Evolutionary conservation across 768 basidiomycete species (phyloP).

Genomic region (Nevesoporus exiguus): DNA sequence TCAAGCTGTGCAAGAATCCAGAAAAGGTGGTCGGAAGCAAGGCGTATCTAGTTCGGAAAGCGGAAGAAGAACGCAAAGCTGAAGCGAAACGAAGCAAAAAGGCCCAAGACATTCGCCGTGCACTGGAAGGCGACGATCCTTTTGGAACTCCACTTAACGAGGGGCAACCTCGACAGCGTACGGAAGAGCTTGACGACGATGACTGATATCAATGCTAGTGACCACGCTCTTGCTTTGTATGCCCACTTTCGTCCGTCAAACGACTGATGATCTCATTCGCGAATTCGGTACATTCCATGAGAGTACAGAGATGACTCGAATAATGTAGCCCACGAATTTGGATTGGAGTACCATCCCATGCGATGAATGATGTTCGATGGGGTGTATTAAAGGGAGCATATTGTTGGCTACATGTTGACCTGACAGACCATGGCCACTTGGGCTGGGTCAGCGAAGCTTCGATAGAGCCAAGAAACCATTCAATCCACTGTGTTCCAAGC

Average conservation of each 20-base stretch:
- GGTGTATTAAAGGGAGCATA: constrained; percentile 19
- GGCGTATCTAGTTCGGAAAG: constrained; percentile 69
- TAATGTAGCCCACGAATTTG: constrained; percentile 21
- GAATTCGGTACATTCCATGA: neutral
- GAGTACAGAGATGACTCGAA: neutral
- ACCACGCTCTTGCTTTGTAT: neutral
- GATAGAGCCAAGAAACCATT: constrained; percentile 44
- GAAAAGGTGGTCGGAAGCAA: constrained; percentile 92
- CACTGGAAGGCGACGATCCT: constrained; percentile 57
- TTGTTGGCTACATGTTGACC: constrained; percentile 68
- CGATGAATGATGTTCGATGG: constrained; percentile 23
- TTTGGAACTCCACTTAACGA: constrained; percentile 58
- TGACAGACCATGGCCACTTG: constrained; percentile 39
- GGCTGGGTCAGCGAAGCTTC: constrained; percentile 49
- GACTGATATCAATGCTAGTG: constrained; percentile 19
- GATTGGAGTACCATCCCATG: constrained; percentile 17
- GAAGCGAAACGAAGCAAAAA: constrained; percentile 68
- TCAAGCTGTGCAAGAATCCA: constrained; percentile 91
- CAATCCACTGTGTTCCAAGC: too few species aligned
- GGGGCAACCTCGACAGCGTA: constrained; percentile 23
- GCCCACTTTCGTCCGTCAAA: neutral
- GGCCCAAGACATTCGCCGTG: constrained; percentile 45
- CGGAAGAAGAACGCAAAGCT: constrained; percentile 66
- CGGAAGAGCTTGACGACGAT: constrained; percentile 46
- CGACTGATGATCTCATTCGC: neutral